A percentile compares a stretch with the other conserved stretches of the same genome.
phyloP scores from a whole-genome alignment of 768 basidiomycete species.

The Serpula lacrymans region DNA sequence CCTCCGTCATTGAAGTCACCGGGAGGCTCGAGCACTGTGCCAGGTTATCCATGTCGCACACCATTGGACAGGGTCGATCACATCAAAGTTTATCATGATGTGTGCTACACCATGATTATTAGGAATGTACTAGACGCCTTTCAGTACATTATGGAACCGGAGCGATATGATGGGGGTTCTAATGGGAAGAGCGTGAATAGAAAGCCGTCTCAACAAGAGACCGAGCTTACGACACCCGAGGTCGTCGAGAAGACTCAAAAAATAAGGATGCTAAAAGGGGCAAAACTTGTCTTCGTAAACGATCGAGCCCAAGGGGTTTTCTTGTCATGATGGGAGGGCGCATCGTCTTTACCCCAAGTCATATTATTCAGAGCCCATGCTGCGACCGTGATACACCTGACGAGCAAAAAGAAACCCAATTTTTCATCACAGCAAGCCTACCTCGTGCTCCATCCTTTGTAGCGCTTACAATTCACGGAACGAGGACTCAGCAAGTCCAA shows the following conservation, averaged over 20 bases:
- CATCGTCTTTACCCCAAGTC: background rate
- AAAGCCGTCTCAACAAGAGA: too few relatives aligned
- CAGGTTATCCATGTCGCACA: conserved; percentile 13
- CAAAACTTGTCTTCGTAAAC: conserved; percentile 47
- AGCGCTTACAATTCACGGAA: too few relatives aligned
- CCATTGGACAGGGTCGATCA: conserved; percentile 39
- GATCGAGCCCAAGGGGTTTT: conserved; percentile 42
- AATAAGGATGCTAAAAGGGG: conserved; percentile 44
- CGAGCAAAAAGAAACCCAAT: too few relatives aligned
- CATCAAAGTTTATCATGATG: conserved; percentile 61
- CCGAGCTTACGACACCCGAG: conserved; percentile 7
- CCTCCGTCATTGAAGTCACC: conserved; percentile 12
- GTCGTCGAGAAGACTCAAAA: conserved; percentile 27
- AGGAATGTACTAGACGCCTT: conserved; percentile 52
- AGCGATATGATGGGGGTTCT: background rate
- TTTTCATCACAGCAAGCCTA: too few relatives aligned
- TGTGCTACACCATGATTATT: conserved; percentile 42
- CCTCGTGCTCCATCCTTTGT: too few relatives aligned
- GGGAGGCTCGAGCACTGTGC: conserved; percentile 1
- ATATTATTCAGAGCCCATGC: too few relatives aligned
- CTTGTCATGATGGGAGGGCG: conserved; percentile 28
- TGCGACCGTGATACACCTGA: too few relatives aligned
- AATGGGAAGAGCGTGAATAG: background rate
- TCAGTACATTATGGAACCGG: conserved; percentile 26
- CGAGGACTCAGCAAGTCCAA: too few relatives aligned